phyloP scores from a whole-genome alignment of 305 asterid genomes.

The Plantago lanceolata region DNA sequence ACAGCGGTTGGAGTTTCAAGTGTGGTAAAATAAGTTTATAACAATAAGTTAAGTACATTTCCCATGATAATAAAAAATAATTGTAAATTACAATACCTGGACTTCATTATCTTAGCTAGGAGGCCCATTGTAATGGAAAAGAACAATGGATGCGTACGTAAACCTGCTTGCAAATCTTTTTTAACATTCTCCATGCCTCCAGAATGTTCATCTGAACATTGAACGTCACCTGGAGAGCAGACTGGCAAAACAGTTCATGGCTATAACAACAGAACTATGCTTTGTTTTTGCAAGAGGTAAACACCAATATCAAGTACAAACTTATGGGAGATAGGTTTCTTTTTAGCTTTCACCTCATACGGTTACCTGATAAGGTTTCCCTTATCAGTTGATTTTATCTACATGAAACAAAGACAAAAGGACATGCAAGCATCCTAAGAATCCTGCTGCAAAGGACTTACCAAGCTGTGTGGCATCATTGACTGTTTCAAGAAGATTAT shows the following conservation, averaged over 20 bases:
- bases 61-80: not conserved
- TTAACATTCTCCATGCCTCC: slow-evolving; percentile 25
- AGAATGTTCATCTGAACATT: slow-evolving; percentile 25
- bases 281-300: not conserved
- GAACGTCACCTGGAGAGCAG: slow-evolving; percentile 43
- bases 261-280: not conserved
- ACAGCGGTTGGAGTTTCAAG: not conserved
- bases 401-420: slow-evolving; percentile 14
- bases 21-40: not conserved
- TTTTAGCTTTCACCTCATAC: no score
- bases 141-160: slow-evolving; percentile 75
- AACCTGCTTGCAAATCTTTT: slow-evolving; percentile 38
- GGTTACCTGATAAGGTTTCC: no score
- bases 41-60: not conserved
- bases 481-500: slow-evolving; percentile 61
- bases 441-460: slow-evolving; percentile 34
- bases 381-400: not conserved
- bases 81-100: slow-evolving; percentile 53
- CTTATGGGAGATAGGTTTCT: no score
- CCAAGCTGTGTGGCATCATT: slow-evolving; percentile 40
- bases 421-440: slow-evolving; percentile 15
- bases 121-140: slow-evolving; percentile 88
- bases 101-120: slow-evolving; percentile 89
- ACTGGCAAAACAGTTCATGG: not conserved
- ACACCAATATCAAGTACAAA: no score